These are phyloP conservation scores for Candida loeiensis DNA, from an alignment of 805 yeast genomes.

Conservation along the genomic window DNA sequence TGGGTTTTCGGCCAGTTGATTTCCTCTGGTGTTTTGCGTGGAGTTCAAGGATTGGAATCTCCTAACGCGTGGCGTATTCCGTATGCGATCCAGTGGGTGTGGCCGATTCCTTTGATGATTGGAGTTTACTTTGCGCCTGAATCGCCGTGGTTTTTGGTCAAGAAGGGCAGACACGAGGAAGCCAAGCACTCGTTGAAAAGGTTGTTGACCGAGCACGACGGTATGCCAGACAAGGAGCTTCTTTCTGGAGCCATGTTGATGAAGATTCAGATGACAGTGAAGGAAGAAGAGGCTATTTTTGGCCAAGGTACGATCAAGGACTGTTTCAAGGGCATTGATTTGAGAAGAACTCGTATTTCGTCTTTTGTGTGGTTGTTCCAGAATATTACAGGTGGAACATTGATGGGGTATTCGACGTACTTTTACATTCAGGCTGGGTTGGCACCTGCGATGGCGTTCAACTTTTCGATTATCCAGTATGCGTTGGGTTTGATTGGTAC, in stretches of 20 bases:
- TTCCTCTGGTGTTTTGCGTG: constrained; percentile 49
- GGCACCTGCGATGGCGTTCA: constrained; percentile 39
- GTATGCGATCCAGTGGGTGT: constrained; percentile 39
- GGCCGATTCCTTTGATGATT: constrained; percentile 35
- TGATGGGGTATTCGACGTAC: constrained; percentile 49
- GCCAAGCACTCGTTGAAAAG: constrained; percentile 41
- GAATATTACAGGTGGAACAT: constrained; percentile 44
- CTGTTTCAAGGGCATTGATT: constrained; percentile 46
- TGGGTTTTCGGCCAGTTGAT: constrained; percentile 59
- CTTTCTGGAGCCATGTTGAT: constrained; percentile 40
- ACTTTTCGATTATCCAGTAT: constrained; percentile 45
- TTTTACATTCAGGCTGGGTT: constrained; percentile 52
- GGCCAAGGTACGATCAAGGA: constrained; percentile 28
- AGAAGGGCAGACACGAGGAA: constrained; percentile 28
- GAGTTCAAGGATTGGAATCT: constrained; percentile 25
- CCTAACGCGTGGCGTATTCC: constrained; percentile 42
- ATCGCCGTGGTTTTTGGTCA: constrained; percentile 46
- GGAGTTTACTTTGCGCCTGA: constrained; percentile 42
- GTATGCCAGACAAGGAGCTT: constrained; percentile 30
- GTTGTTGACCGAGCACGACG: constrained; percentile 30
- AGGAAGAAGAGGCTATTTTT: constrained; percentile 29
- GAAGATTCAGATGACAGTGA: constrained; percentile 45
- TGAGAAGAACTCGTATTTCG: constrained; percentile 51
- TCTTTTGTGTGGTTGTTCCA: constrained; percentile 45
- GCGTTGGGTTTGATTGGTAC: constrained; percentile 45